Base-by-base conservation (phyloP, 2,329 filamentous ascomycete genomes). In the Monosporascus sp. region DNA sequence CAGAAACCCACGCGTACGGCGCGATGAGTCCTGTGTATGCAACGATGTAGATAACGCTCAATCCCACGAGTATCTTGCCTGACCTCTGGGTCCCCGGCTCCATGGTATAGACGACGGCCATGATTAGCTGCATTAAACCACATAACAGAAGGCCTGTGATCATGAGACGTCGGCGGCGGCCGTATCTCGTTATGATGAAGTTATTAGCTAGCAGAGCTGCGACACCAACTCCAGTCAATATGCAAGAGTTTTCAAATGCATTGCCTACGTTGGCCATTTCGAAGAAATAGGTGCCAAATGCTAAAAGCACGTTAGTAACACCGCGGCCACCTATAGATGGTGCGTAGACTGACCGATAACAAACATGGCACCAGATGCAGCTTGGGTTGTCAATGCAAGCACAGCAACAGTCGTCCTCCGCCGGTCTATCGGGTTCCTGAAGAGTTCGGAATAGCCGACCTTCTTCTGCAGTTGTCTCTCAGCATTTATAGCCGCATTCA, bases 201-300 rank as follows among this genome's bases (percentile, higher is more conserved):
- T 72, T 77, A 64, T 83, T 84, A 60, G 78, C 63, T 7, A 81
- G 60, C 55, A 83, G 78, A 11, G 78, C 78, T n/a, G 78, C 62
- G 19, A 82, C 79, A 17, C 80, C 79, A 48, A 82, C 73, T 7
- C 73, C 74, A 31, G 71, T 76, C 16, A 83, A 71, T 46, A 83
- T 79, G 61, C 80, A 81, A 16, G 75, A 71, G 66, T 82, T 83
- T 60, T 78, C 75, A 62, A 84, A 84, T 8, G 80, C 73, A 48
- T 78, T 72, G 37, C 76, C 72, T 5, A 84, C 77, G 46, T 76
- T 72, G 37, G 80, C 79, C 76, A 83, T 82, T 60, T 78, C 74
- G 63, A 84, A 81, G 71, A 84, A 84, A 64, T 84, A 84, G 1
- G 80, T 82, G 24, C 74, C 73, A 58, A 79, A 80, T 1, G 76